Percentiles rank a stretch among this genome's conserved stretches.
Conservation (phyloP, 805 yeast genomes). For the Candida tibetensis region DNA sequence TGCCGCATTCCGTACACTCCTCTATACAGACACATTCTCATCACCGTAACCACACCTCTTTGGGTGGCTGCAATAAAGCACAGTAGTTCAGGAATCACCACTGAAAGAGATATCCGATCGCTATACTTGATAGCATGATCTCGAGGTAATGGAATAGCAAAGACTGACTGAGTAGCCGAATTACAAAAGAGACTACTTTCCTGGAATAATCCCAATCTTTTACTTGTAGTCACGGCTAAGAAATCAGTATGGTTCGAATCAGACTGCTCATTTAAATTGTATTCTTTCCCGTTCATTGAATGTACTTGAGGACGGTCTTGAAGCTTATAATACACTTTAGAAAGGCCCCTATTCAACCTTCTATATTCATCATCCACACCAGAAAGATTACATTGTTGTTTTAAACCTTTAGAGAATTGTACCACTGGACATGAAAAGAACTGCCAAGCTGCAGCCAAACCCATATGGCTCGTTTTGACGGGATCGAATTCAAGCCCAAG, state of each 20-base stretch:
- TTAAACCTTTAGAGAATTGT: not conserved
- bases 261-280: slow-evolving; percentile 7
- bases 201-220: slow-evolving; percentile 44
- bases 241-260: slow-evolving; percentile 6
- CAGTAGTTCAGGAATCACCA: slow-evolving; percentile 34
- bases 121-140: slow-evolving; percentile 34
- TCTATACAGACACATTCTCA: slow-evolving; percentile 35
- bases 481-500: slow-evolving; percentile 40
- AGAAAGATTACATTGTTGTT: slow-evolving; percentile 15
- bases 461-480: slow-evolving; percentile 19
- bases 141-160: slow-evolving; percentile 34
- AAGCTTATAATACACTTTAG: slow-evolving; percentile 1
- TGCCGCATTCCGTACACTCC: slow-evolving; percentile 43
- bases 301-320: slow-evolving; percentile 1
- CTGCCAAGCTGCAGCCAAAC: slow-evolving; percentile 34
- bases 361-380: slow-evolving; percentile 34
- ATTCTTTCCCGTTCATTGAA: slow-evolving; percentile 14
- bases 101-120: slow-evolving; percentile 36
- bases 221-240: slow-evolving; percentile 43
- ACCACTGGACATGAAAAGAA: slow-evolving; percentile 21
- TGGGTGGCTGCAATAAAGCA: slow-evolving; percentile 35
- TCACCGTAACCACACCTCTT: slow-evolving; percentile 34
- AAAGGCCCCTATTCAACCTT: slow-evolving; percentile 26
- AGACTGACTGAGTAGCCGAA: slow-evolving; percentile 44
- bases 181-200: slow-evolving; percentile 46